Evolutionary conservation across 129 eudicot genomes (phyloP).

Genomic region (Ambrosia trifida): DNA sequence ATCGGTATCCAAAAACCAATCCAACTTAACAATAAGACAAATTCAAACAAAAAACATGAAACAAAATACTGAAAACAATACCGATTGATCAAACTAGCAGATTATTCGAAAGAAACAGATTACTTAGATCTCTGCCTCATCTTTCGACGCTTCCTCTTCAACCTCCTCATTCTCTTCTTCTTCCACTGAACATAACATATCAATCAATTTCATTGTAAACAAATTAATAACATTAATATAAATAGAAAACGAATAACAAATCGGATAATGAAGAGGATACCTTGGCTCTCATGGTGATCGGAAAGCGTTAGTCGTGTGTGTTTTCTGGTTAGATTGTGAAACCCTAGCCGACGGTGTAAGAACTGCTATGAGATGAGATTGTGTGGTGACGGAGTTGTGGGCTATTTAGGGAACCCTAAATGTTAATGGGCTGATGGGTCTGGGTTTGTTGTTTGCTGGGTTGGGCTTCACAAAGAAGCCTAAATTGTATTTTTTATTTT

Average conservation of each 20-base stretch:
- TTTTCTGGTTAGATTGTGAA: conserved; percentile 5
- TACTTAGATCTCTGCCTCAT: conserved; percentile 64
- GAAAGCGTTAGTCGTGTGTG: not conserved
- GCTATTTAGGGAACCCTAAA: conserved; percentile 32
- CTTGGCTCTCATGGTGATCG: conserved; percentile 47
- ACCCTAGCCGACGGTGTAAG: conserved; percentile 33
- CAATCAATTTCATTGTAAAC: not conserved
- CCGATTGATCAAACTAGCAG: not conserved
- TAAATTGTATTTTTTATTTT: not conserved
- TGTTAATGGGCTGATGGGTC: not conserved
- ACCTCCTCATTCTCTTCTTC: conserved; percentile 61
- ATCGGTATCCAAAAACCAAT: conserved; percentile 8
- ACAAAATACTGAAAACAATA: conserved; percentile 4
- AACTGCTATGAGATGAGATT: not conserved
- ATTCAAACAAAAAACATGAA: not conserved
- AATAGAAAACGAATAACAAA: not conserved
- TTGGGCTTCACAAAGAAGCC: not conserved
- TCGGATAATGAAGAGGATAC: not conserved
- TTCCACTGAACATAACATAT: conserved; percentile 42
- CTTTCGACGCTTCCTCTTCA: conserved; percentile 71
- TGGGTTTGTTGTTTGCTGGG: conserved; percentile 4
- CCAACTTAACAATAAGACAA: not conserved
- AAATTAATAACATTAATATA: not conserved
- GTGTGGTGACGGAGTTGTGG: not conserved
- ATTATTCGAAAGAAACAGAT: conserved; percentile 16